Evolutionary conservation across 108 stramenopile species (phyloP), one percentile per base, ranked within the genome.

Genomic region (Cyclotella distinguenda): DNA sequence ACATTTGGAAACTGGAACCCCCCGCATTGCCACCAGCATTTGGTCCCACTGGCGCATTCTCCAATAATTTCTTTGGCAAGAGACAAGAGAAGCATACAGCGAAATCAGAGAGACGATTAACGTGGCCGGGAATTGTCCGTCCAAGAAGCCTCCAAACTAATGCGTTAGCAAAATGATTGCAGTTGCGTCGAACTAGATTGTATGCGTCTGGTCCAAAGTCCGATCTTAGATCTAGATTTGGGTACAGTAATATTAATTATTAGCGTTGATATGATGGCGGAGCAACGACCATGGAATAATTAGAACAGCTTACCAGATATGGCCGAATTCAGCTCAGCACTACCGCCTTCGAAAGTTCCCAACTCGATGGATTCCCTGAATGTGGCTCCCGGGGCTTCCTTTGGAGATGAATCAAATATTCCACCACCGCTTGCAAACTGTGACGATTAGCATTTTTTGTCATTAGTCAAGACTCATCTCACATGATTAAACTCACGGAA

Each of bases 161-260:
- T 16, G 94, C 96, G 70, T 94, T 91, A 30, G 88, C 81, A 74
- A 97, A 97, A 70, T 93, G 91, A 64, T 97, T 97, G 82, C 96
- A 97, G 66, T 97, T 97, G 21, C 72, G 74, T 43, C 58, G 36
- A 32, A 94, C 60, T 22, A 93, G 44, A 76, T 95, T 80, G 81
- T 97, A 97, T 33, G 58, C 61, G 50, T 86, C 80, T 0, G 84
- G 75, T 22, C 86, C 84, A 56, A 93, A 97, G 8, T 73, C 80
- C 11, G 60, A 46, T 53, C 84, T 58, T 43, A 90, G 49, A 51
- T 87, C 87, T 71, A 16, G 15, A 35, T 25, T 33, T 40, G 10
- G 26, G 0, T 7, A 60, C 31, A 21, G 21, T 10, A 30, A 11
- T 16, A 42, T 2, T 16, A 16, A 16, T 42, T 16, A 42, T 15